Percentiles rank a stretch among this genome's conserved stretches.
Conservation (phyloP, 768 basidiomycete genomes). For the Saitozyma sp. region DNA sequence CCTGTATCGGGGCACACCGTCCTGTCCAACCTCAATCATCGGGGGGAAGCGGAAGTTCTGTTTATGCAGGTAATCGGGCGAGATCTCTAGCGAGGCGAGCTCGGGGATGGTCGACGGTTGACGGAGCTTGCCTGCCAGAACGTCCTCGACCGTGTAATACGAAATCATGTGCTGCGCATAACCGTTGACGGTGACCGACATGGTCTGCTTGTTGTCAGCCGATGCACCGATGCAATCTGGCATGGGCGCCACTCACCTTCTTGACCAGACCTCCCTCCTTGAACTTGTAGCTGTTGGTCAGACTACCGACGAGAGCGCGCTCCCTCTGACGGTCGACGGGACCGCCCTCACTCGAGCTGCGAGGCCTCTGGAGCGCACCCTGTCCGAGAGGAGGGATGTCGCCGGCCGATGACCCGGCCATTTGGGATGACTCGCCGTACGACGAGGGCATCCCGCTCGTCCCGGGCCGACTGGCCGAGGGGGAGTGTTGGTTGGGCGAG, state of each 20-base stretch:
- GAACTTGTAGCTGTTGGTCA: conserved; percentile 93
- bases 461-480: too few species aligned
- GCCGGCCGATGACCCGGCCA: neutral
- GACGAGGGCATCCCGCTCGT: conserved; percentile 4
- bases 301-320: conserved; percentile 77
- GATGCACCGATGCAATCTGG: neutral
- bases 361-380: conserved; percentile 30
- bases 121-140: conserved; percentile 80
- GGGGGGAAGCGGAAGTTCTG: conserved; percentile 89
- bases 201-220: conserved; percentile 62
- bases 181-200: conserved; percentile 80
- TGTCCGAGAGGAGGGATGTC: conserved; percentile 19
- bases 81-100: conserved; percentile 80
- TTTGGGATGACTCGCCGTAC: neutral
- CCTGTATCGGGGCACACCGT: conserved; percentile 75
- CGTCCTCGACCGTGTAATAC: conserved; percentile 91
- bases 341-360: conserved; percentile 41
- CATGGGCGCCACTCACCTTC: conserved; percentile 66
- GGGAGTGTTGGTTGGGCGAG: too few species aligned
- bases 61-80: conserved; percentile 81
- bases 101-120: conserved; percentile 85
- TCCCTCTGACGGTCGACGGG: conserved; percentile 72
- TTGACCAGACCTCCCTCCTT: conserved; percentile 92
- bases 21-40: conserved; percentile 78
- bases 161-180: conserved; percentile 90